A percentile compares a stretch with the other conserved stretches of the same genome.
phyloP scores from a whole-genome alignment of 768 basidiomycete species.

The Guyanaporus albipodus region DNA sequence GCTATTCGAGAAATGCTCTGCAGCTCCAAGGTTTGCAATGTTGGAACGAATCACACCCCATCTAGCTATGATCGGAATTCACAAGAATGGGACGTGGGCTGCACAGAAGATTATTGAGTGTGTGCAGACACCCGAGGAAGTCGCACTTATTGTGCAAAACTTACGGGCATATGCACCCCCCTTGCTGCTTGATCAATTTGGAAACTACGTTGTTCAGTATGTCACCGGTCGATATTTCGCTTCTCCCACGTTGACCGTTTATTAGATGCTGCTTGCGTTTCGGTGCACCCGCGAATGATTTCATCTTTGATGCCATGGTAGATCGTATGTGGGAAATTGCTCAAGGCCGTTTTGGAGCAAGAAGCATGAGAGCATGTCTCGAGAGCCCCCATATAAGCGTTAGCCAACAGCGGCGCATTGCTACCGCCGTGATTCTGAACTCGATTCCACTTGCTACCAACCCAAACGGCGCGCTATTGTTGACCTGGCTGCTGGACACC shows the following conservation, averaged over 20 bases:
- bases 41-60: constrained; percentile 91
- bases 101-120: constrained; percentile 99
- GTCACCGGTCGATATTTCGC: constrained; percentile 28
- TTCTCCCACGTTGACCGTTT: background rate
- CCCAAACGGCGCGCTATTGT: constrained; percentile 90
- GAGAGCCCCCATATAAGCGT: constrained; percentile 85
- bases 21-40: constrained; percentile 78
- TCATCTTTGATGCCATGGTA: constrained; percentile 96
- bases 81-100: constrained; percentile 99
- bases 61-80: constrained; percentile 95
- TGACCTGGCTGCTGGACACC: constrained; percentile 96
- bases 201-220: constrained; percentile 90
- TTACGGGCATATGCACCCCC: constrained; percentile 90
- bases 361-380: constrained; percentile 95
- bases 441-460: constrained; percentile 97
- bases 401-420: constrained; percentile 92
- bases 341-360: constrained; percentile 95
- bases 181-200: constrained; percentile 89
- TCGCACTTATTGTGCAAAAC: constrained; percentile 79
- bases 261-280: constrained; percentile 86
- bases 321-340: constrained; percentile 99
- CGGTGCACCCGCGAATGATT: constrained; percentile 84
- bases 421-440: constrained; percentile 91
- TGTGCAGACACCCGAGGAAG: constrained; percentile 82
- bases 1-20: constrained; percentile 86